Evolutionary conservation across 768 basidiomycete genomes (phyloP).

Genomic region (Boletus huronensis): DNA sequence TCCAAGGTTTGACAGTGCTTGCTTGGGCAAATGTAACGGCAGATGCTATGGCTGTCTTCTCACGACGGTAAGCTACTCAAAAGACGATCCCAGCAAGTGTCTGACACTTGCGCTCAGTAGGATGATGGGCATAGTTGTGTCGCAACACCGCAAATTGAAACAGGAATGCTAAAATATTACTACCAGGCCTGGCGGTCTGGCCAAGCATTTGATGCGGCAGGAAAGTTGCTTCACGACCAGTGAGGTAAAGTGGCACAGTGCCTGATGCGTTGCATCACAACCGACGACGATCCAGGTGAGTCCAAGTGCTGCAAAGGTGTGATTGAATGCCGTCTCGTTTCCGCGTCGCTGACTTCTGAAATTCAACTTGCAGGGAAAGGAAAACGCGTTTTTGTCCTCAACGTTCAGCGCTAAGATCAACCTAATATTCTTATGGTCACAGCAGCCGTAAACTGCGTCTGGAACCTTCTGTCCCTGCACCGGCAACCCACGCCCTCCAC

Average conservation of each 20-base stretch:
- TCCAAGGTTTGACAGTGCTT: neutral
- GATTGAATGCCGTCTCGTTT: neutral
- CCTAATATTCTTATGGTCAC: neutral
- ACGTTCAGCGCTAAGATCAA: too few relatives aligned
- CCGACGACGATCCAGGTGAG: neutral
- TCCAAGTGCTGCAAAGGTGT: neutral
- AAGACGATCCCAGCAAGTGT: neutral
- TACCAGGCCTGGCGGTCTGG: neutral
- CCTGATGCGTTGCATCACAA: neutral
- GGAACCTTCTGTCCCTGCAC: constrained; percentile 1
- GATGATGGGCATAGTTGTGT: neutral
- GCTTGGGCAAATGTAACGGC: neutral
- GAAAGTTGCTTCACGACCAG: neutral
- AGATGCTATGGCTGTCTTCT: neutral
- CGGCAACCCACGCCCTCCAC: neutral
- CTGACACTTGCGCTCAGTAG: neutral
- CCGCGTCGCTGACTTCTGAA: neutral
- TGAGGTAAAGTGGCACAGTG: constrained; percentile 1
- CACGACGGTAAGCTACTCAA: neutral
- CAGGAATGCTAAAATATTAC: neutral
- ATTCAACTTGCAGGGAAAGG: neutral
- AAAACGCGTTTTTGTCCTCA: neutral
- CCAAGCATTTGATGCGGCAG: neutral
- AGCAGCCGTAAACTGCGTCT: neutral
- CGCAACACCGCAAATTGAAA: neutral